Conservation (phyloP, 139 green algal species). For the Picochlorum sp. region DNA sequence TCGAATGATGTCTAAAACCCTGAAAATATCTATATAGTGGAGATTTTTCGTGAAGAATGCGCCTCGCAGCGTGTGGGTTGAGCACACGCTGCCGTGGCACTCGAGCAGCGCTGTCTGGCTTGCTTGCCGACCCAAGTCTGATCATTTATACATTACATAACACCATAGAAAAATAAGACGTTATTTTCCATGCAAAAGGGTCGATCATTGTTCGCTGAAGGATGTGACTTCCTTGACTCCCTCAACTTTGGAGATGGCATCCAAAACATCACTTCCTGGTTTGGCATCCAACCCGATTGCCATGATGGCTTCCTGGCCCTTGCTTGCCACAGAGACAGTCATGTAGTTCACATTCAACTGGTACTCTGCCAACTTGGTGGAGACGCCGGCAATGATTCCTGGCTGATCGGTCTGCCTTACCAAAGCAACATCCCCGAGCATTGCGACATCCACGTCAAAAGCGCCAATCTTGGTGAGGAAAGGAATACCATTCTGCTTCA, state of each 20-base stretch:
- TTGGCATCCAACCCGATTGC: conserved; percentile 80
- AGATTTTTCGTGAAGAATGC: no score
- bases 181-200: no score
- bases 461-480: conserved; percentile 79
- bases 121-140: no score
- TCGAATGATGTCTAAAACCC: no score
- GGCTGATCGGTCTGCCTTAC: conserved; percentile 80
- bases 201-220: conserved; percentile 18
- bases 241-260: conserved; percentile 8
- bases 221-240: conserved; percentile 21
- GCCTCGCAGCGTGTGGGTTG: no score
- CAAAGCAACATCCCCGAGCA: conserved; percentile 66
- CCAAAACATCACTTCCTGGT: conserved; percentile 5
- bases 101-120: no score
- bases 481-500: conserved; percentile 47
- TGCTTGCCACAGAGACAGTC: conserved; percentile 51
- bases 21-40: no score
- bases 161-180: no score
- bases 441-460: conserved; percentile 79
- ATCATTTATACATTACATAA: no score
- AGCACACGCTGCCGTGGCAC: no score
- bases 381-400: conserved; percentile 82
- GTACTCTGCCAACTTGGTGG: conserved; percentile 51
- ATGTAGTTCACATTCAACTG: conserved; percentile 94
- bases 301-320: conserved; percentile 76